Base-by-base conservation (phyloP, 139 green algal genomes). In the Chlamydomonas schloesseri region DNA sequence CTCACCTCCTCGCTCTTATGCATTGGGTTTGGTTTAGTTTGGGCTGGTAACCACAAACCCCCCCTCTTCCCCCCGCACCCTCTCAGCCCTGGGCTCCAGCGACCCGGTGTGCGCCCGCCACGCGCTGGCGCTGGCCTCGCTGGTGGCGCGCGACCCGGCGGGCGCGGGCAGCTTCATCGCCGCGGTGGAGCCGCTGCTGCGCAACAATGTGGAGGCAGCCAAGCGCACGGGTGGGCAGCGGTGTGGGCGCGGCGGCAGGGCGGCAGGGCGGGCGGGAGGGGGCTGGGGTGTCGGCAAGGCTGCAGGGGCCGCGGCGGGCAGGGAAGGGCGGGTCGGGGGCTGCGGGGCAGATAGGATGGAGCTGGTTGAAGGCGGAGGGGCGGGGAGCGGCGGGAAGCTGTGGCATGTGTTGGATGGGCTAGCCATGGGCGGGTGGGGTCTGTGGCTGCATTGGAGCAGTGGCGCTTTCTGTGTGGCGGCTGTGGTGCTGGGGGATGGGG, bases 81-180 rank as follows among this genome's bases (percentile, higher is more conserved):
- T 24, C 87, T 33, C 76, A 71, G 92, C 90, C 18, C 87, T 96
- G 42, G 84, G 87, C 73, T 94, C 88, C 73, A 74, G 83, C 26
- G 95, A 97, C 75, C 67, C 93, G 0, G 68, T 95, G 60, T 95
- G 94, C 33, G 94, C 94, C 21, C 84, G 95, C 23, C 95, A 97
- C 79, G 93, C 95, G 21, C 74, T 97, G 64, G 95, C 94, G 0
- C 73, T 97, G 73, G 94, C 90, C 28, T 87, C 89, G 2, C 73
- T 92, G 15, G 90, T 92, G 37, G 93, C 93, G 0, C 80, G 86
- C 4, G 89, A 93, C 77, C 82, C 89, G 14, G 17, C 46, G 29
- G 77, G 62, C 70, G 60, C 53, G 15, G 76, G 70, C 36, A 36
- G 20, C 69, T 90, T 83, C 78, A 87, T 90, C 18, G 58, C 81